Evolutionary conservation across 345 rosid species (phyloP).

Genomic region (Eucalyptus polybractea): DNA sequence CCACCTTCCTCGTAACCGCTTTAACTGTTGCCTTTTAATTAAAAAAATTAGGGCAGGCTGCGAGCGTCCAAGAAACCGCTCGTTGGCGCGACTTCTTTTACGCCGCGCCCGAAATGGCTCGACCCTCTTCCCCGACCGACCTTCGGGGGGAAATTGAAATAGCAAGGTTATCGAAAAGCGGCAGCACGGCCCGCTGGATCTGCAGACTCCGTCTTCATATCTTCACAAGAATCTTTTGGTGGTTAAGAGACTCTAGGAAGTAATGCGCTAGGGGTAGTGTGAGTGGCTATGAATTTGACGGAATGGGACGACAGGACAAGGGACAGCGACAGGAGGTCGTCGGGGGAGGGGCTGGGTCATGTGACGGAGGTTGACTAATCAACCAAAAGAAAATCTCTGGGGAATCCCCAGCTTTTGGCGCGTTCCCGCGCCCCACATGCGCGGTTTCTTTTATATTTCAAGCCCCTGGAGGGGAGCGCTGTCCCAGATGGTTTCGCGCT

Average conservation of each 20-base stretch:
- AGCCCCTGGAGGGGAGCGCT: background rate
- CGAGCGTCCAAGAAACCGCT: background rate
- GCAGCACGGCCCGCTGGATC: background rate
- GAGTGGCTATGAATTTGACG: background rate
- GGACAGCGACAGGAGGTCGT: background rate
- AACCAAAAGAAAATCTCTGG: background rate
- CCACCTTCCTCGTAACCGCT: background rate
- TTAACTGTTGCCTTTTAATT: background rate
- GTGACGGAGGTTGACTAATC: background rate
- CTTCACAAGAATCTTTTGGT: background rate
- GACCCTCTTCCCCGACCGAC: background rate
- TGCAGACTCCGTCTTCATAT: background rate
- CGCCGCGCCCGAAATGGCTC: background rate
- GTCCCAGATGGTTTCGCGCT: background rate
- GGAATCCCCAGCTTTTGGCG: background rate
- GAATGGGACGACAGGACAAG: background rate
- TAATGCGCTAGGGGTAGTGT: background rate
- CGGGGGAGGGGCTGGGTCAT: background rate
- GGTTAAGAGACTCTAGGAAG: background rate
- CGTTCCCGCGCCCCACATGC: background rate
- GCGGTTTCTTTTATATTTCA: background rate
- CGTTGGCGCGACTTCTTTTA: background rate
- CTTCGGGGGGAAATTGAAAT: background rate
- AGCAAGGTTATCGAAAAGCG: background rate
- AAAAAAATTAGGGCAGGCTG: background rate